A percentile compares a stretch with the other conserved stretches of the same genome.
phyloP scores from a whole-genome alignment of 2,329 filamentous ascomycete species.

The Ceratocystis destructans region DNA sequence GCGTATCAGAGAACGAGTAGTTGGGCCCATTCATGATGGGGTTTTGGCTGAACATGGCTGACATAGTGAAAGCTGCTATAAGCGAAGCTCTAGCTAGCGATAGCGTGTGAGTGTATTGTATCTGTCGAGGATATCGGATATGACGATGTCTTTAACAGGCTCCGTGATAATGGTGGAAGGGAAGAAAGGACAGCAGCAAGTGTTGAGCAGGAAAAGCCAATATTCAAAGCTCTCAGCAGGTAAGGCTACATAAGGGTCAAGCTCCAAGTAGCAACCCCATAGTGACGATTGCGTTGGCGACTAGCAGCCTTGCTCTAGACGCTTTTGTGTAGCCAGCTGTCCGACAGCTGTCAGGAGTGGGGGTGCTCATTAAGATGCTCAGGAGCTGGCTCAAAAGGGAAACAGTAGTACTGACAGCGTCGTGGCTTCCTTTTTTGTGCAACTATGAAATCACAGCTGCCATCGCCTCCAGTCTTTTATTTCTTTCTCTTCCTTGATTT shows the following conservation, averaged over 20 bases:
- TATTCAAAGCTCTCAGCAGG: constrained; percentile 10
- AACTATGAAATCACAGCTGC: background rate
- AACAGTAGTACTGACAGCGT: background rate
- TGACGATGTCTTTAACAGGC: background rate
- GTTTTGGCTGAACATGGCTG: constrained; percentile 57
- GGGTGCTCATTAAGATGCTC: background rate
- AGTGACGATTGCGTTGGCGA: constrained; percentile 18
- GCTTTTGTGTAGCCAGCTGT: background rate
- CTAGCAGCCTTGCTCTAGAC: constrained; percentile 38
- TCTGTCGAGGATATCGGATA: background rate
- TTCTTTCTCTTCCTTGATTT: background rate
- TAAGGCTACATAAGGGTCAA: background rate
- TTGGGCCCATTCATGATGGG: constrained; percentile 54
- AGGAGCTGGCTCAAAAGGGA: constrained; percentile 16
- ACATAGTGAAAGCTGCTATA: constrained; percentile 30
- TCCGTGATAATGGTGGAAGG: background rate
- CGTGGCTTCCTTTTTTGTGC: constrained; percentile 6
- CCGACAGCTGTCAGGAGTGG: background rate
- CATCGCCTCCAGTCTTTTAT: background rate
- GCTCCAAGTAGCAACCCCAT: background rate
- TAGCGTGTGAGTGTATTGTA: background rate
- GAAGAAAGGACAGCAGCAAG: background rate
- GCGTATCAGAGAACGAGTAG: constrained; percentile 53
- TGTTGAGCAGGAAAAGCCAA: background rate
- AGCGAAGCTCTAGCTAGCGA: background rate